Evolutionary conservation across 768 basidiomycete species (phyloP).

Genomic region (Russula brevipes): DNA sequence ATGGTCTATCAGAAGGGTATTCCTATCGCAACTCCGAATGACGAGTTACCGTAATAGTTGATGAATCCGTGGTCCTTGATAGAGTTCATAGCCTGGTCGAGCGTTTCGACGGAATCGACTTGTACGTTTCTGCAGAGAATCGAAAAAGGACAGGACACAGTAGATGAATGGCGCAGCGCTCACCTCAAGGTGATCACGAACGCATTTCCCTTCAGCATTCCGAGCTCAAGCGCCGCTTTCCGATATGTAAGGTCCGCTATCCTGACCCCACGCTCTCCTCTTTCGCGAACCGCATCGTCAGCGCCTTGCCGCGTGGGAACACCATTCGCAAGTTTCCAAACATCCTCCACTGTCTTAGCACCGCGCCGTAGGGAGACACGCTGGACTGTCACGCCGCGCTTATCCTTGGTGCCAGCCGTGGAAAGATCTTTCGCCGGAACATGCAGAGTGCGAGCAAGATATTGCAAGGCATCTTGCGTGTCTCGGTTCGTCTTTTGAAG

Average conservation of each 20-base stretch:
- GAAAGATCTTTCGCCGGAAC: constrained; percentile 75
- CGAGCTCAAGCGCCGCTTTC: constrained; percentile 78
- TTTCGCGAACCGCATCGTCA: constrained; percentile 54
- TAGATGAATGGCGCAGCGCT: constrained; percentile 22
- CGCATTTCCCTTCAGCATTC: constrained; percentile 94
- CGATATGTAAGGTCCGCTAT: constrained; percentile 86
- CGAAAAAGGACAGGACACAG: not conserved
- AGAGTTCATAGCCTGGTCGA: constrained; percentile 71
- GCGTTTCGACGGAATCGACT: constrained; percentile 61
- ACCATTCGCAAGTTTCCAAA: constrained; percentile 81
- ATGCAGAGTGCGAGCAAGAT: constrained; percentile 74
- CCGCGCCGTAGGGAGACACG: constrained; percentile 76
- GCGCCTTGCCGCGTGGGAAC: constrained; percentile 51
- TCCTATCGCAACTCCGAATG: not conserved
- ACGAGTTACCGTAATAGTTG: constrained; percentile 83
- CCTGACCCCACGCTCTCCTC: constrained; percentile 86
- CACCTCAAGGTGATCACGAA: constrained; percentile 94
- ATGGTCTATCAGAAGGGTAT: not conserved
- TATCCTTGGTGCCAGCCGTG: constrained; percentile 96
- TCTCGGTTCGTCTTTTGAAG: constrained; percentile 97
- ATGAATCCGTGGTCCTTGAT: constrained; percentile 88
- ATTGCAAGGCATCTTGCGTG: constrained; percentile 85
- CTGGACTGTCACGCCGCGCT: constrained; percentile 94
- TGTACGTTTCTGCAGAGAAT: constrained; percentile 66
- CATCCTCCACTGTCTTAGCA: constrained; percentile 71